These are phyloP conservation scores for Hypocreales sp. DNA, from an alignment of 2,329 filamentous ascomycete species.

Conservation along the genomic window DNA sequence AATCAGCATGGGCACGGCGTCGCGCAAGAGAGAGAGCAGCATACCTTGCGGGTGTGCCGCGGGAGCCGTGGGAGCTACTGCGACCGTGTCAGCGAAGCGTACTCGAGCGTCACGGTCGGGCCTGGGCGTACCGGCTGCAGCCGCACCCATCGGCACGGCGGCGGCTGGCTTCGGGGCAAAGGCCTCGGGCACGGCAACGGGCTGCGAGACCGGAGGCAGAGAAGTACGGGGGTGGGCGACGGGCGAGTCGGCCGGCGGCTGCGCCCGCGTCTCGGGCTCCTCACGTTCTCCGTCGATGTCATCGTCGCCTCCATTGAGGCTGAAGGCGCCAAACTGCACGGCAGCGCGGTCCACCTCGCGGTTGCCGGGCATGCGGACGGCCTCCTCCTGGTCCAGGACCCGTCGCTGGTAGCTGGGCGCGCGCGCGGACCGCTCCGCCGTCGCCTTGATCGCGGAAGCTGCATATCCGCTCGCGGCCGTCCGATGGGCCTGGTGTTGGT, in stretches of 20 bases:
- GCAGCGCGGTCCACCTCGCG: constrained; percentile 85
- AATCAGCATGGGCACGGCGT: constrained; percentile 2
- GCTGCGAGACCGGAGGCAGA: constrained; percentile 56
- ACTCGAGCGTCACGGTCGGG: constrained; percentile 4
- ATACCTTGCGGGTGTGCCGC: constrained; percentile 12
- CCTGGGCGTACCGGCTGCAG: constrained; percentile 15
- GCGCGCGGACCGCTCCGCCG: constrained; percentile 44
- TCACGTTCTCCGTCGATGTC: constrained; percentile 92
- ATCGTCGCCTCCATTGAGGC: constrained; percentile 66
- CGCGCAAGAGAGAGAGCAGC: no score
- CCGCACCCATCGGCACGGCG: constrained; percentile 22
- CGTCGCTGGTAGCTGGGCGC: constrained; percentile 72
- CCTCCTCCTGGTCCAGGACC: constrained; percentile 87
- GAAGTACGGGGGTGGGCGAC: constrained; percentile 73
- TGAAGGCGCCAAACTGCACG: constrained; percentile 94
- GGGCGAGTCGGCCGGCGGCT: constrained; percentile 87
- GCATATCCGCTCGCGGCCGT: constrained; percentile 52
- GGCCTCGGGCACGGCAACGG: constrained; percentile 36
- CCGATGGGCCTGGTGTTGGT: constrained; percentile 41
- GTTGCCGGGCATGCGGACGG: constrained; percentile 95
- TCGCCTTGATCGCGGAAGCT: constrained; percentile 69
- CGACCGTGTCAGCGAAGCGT: constrained; percentile 1
- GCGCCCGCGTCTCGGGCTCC: constrained; percentile 84
- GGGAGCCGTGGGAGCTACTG: constrained; percentile 7
- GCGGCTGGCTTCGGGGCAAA: constrained; percentile 40